Evolutionary conservation across 2,329 filamentous ascomycete genomes (phyloP).

Genomic region (Cordyceps farinosa): DNA sequence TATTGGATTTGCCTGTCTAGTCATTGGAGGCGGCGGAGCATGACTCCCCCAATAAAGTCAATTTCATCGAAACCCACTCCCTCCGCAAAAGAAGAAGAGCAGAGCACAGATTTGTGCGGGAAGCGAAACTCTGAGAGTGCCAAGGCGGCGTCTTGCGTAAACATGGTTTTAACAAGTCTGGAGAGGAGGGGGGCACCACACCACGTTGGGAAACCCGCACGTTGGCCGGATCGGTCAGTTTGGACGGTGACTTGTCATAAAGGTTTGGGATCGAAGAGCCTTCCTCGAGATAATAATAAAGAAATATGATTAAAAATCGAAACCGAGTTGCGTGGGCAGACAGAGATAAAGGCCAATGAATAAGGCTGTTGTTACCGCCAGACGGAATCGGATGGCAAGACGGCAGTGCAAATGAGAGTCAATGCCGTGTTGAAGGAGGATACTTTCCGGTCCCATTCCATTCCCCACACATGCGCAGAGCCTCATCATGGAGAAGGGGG

Average conservation of each 20-base stretch:
- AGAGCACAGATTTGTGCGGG: not conserved
- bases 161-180: not conserved
- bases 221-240: not conserved
- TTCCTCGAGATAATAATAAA: too few species aligned
- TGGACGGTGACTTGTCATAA: not conserved
- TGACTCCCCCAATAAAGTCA: not conserved
- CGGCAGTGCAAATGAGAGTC: not conserved
- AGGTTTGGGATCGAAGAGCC: not conserved
- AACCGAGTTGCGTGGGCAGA: too few species aligned
- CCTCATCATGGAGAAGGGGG: conserved; percentile 7
- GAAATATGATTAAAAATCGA: too few species aligned
- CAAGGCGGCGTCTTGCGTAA: not conserved
- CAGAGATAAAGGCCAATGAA: too few species aligned
- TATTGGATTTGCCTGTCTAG: not conserved
- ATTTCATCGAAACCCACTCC: not conserved
- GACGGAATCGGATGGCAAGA: not conserved
- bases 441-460: not conserved
- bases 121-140: not conserved
- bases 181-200: too few species aligned
- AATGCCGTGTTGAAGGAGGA: not conserved
- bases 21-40: conserved; percentile 1
- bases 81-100: not conserved
- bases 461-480: conserved; percentile 5
- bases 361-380: not conserved
- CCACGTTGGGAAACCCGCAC: not conserved